Percentiles rank a stretch among this genome's conserved stretches.
Conservation (phyloP, 2,329 filamentous ascomycete species). For the Chrysosporium keratinophilum region DNA sequence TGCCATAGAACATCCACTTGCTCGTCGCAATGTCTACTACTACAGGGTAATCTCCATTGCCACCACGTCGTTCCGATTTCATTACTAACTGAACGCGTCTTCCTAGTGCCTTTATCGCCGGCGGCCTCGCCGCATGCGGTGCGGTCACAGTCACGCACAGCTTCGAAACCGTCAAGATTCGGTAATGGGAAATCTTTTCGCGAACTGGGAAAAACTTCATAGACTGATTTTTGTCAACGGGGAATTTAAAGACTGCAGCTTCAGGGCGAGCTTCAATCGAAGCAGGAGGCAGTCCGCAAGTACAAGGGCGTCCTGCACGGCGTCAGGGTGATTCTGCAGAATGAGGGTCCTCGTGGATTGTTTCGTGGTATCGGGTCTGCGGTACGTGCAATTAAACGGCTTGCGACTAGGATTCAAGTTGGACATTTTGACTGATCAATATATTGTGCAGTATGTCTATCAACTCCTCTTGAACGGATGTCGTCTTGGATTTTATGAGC, state of each 20-base stretch:
- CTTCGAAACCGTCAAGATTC: conserved; percentile 98
- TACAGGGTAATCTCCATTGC: conserved; percentile 32
- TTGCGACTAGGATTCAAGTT: background rate
- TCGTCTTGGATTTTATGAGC: conserved; percentile 94
- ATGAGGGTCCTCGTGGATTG: conserved; percentile 77
- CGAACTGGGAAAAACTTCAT: background rate
- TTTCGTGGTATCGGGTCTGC: conserved; percentile 84
- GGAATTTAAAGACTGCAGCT: conserved; percentile 62
- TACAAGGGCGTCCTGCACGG: conserved; percentile 90
- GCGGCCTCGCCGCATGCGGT: conserved; percentile 91
- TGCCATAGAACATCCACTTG: background rate
- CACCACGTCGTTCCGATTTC: background rate
- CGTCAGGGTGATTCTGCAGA: conserved; percentile 75
- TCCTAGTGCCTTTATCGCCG: conserved; percentile 74
- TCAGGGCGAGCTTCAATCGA: conserved; percentile 86
- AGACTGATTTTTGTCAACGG: background rate
- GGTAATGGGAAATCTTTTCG: conserved; percentile 44
- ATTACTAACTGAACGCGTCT: background rate
- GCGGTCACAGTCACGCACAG: conserved; percentile 96
- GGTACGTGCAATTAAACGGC: conserved; percentile 31
- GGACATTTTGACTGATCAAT: background rate
- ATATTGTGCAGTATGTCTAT: conserved; percentile 61
- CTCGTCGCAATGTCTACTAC: conserved; percentile 40
- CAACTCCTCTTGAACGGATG: conserved; percentile 95
- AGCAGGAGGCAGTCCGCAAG: conserved; percentile 71